Base-by-base conservation (phyloP, 2,329 filamentous ascomycete genomes). In the Trichoderma sp. region DNA sequence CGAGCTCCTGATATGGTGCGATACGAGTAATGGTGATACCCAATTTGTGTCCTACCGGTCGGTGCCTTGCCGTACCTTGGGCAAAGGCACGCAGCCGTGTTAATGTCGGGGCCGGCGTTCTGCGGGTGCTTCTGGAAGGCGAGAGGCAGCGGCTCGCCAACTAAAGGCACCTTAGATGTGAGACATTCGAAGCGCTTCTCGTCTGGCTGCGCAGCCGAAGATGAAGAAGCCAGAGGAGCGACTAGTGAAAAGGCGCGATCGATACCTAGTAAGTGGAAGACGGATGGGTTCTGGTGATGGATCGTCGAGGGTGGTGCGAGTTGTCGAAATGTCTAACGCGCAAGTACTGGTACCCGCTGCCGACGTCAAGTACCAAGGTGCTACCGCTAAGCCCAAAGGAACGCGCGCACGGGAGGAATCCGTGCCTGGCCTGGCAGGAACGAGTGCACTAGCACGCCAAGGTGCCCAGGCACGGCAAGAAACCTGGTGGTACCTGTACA, bases 81-180 rank as follows among this genome's bases (percentile, higher is more conserved):
- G 34, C 34, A 39, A 10, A 39, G 34, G 34, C 34, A 39, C 12
- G 12, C 34, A 39, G 34, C 34, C 34, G 34, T 17, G 12, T 52
- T 30, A 52, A n/a, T 26, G n/a, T 7, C 24, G 28, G 43, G 26
- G 19, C 9, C 14, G 17, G 21, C 39, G 43, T 63, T 63, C 60
- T 45, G 41, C n/a, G 41, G 57, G 50, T 26, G 60, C 50, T 63
- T 64, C 61, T 51, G 44, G 54, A 56, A 64, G 43, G 45, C 52
- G 28, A 30, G 34, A 39, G 52, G 7, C 26, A 44, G 30, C 51
- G 43, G 51, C 55, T 9, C 17, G 19, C 34, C 43, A 24, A 41
- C 21, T 24, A 24, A 24, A 24, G 21, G 21, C 21, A 24, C 21
- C 21, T 12, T 47, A 51, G 51, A 34, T 57, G 44, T 51, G 44